phyloP scores from a whole-genome alignment of 2,329 filamentous ascomycete species.

The Celoporthe dispersa region DNA sequence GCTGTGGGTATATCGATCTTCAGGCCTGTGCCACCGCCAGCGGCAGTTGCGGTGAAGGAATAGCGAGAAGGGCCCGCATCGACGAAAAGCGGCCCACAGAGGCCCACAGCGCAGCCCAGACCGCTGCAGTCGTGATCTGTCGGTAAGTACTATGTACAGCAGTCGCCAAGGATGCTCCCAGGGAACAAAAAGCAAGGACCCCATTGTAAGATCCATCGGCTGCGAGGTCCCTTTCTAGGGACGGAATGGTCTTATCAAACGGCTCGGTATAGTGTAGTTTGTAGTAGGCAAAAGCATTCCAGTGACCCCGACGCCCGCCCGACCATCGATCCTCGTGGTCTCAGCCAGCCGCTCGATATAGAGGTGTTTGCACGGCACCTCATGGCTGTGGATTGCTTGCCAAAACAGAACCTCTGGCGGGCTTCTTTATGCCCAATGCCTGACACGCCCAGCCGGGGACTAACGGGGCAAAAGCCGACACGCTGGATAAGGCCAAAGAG shows the following conservation, averaged over 20 bases:
- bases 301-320: conserved; percentile 46
- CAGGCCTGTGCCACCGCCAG: background rate
- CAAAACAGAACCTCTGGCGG: conserved; percentile 7
- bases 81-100: no score
- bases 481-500: background rate
- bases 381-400: conserved; percentile 40
- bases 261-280: conserved; percentile 34
- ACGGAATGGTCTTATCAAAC: no score
- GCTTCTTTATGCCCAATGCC: conserved; percentile 6
- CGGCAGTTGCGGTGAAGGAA: no score
- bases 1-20: conserved; percentile 11
- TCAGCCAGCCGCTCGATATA: conserved; percentile 58
- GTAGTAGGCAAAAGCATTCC: conserved; percentile 33
- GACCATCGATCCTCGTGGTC: conserved; percentile 58
- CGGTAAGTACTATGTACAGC: no score
- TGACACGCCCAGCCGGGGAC: background rate
- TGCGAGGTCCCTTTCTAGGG: no score
- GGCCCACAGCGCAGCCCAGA: no score
- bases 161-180: no score
- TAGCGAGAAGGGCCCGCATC: no score
- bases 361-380: conserved; percentile 50
- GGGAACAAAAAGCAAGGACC: no score
- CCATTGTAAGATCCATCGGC: no score
- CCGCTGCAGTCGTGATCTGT: no score
- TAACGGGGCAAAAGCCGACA: background rate